Evolutionary conservation across 2,329 filamentous ascomycete species (phyloP), one percentile per base, ranked within the genome.

Genomic region (Pyricularia pennisetigena): DNA sequence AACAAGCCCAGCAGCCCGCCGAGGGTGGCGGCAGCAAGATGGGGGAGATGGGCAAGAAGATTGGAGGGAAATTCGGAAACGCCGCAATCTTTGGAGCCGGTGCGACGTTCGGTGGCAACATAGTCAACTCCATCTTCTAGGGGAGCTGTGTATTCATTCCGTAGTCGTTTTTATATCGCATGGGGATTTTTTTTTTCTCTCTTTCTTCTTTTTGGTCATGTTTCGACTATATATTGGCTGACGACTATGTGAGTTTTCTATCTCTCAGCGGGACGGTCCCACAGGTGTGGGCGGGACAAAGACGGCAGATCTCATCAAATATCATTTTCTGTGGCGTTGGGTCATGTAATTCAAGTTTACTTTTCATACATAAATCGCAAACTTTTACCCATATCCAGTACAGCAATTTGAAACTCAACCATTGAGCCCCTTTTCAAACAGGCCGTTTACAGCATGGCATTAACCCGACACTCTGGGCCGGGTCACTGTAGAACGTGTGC

Each of bases 121-220:
- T 97, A 76, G 93, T 97, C 73, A 95, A 96, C 79, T 88, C 90
- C 71, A 96, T 97, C 73, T 95, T 97, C 78, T 97, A 88, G 80
- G 1, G 20, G 3, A 49, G 20, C 10, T 41, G 4, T 28, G 16
- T 20, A 6, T 3, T 54, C 16, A 8, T 28, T 20, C 28, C 20
- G 12, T 12, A 4, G 10, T 9, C n/a, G 23, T n/a, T 16, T 66
- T 14, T 9, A n/a, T 49, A 49, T n/a, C 6, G 16, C 4, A n/a
- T 20, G 6, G 9, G 41, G 16, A 20, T 49, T 5, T 49, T n/a
- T 32, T 49, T 49, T n/a, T n/a, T n/a, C n/a, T n/a, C n/a, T n/a
- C n/a, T n/a, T n/a, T n/a, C n/a, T n/a, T n/a, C 16, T 49, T n/a
- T 32, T 49, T 49, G 41, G 41, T 8, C 2, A 49, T 49, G 41